Percentiles rank a stretch among this genome's conserved stretches.
Evolutionary conservation across 495 filamentous ascomycete genomes (phyloP).

Genomic region (Lasiosphaeris hirsuta): DNA sequence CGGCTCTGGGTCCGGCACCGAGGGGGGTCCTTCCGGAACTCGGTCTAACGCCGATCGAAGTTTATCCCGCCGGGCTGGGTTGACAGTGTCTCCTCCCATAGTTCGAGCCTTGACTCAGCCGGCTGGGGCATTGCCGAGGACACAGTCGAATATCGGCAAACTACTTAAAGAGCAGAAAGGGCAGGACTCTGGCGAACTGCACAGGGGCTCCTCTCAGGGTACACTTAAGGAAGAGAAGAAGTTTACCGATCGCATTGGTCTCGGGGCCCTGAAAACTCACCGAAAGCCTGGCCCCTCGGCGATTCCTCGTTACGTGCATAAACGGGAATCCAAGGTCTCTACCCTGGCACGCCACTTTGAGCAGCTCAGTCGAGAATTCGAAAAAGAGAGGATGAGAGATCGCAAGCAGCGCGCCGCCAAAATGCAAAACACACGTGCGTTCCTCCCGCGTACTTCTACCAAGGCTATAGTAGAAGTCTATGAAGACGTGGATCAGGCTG

Average conservation of each 20-base stretch:
- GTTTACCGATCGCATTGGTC: conserved; percentile 60
- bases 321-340: conserved; percentile 72
- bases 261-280: conserved; percentile 57
- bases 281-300: conserved; percentile 66
- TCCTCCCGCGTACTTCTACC: conserved; percentile 80
- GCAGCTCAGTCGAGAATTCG: conserved; percentile 91
- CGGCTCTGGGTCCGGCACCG: conserved; percentile 16
- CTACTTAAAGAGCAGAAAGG: conserved; percentile 37
- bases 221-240: conserved; percentile 64
- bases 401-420: conserved; percentile 77
- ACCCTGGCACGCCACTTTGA: conserved; percentile 93
- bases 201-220: conserved; percentile 26
- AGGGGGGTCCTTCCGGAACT: conserved; percentile 8
- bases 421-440: conserved; percentile 73
- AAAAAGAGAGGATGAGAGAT: conserved; percentile 88
- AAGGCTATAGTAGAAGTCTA: conserved; percentile 96
- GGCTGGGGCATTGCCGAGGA: conserved; percentile 30
- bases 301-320: conserved; percentile 81
- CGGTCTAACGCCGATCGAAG: conserved; percentile 36
- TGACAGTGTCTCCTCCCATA: conserved; percentile 60
- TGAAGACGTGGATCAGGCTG: conserved; percentile 85
- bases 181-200: conserved; percentile 27
- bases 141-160: conserved; percentile 32
- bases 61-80: conserved; percentile 38
- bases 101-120: conserved; percentile 72